phyloP scores from a whole-genome alignment of 345 rosid genomes.

The Eucalyptus cloeziana region DNA sequence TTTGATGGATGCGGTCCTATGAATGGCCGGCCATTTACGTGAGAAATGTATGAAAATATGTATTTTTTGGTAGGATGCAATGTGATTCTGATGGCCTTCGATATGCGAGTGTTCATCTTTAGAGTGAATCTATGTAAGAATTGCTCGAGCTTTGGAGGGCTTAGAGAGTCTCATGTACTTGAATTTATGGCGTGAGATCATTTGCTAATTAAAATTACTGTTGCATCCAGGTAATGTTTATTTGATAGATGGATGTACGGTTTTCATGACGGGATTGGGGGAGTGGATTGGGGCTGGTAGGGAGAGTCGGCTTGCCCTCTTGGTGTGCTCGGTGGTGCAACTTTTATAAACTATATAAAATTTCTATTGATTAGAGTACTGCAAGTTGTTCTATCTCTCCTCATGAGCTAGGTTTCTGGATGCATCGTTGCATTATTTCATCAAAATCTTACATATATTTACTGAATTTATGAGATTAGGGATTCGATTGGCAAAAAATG shows the following conservation, averaged over 20 bases:
- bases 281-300: background rate
- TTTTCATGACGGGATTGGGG: background rate
- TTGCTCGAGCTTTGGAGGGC: background rate
- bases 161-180: background rate
- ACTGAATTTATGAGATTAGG: background rate
- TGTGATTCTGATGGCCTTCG: background rate
- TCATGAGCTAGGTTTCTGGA: background rate
- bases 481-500: background rate
- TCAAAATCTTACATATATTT: background rate
- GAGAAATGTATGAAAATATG: background rate
- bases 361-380: background rate
- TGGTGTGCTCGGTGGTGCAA: background rate
- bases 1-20: background rate
- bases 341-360: background rate
- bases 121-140: background rate
- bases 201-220: background rate
- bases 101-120: background rate
- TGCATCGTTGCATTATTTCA: background rate
- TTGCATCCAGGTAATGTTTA: background rate
- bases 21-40: background rate
- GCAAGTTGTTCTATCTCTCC: background rate
- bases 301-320: background rate
- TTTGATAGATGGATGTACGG: background rate
- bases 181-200: background rate
- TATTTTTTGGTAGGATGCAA: background rate